Percentiles rank a stretch among this genome's conserved stretches.
These are phyloP conservation scores for Candida pseudoglaebosa DNA, from an alignment of 805 yeast genomes.

Conservation along the genomic window DNA sequence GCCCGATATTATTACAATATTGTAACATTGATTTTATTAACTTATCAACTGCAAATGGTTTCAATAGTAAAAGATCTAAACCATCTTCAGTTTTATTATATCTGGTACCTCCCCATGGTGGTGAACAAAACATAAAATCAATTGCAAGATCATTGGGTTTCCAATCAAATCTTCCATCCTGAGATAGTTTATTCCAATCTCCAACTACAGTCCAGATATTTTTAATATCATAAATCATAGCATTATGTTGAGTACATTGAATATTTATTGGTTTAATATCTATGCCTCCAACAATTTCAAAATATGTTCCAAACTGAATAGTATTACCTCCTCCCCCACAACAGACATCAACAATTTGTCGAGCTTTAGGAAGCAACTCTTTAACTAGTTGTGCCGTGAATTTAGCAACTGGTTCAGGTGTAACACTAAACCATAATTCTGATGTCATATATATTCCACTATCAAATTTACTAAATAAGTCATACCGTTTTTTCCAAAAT, in stretches of 20 bases:
- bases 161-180: conserved; percentile 24
- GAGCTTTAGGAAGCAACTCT: conserved; percentile 48
- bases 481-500: conserved; percentile 61
- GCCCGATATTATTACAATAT: conserved; percentile 46
- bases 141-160: conserved; percentile 23
- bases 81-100: conserved; percentile 37
- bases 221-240: conserved; percentile 55
- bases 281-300: conserved; percentile 56
- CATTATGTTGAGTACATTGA: conserved; percentile 64
- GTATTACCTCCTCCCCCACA: conserved; percentile 90
- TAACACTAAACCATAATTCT: conserved; percentile 84
- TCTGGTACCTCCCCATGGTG: conserved; percentile 85
- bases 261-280: conserved; percentile 60
- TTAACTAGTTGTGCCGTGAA: conserved; percentile 52
- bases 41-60: conserved; percentile 47
- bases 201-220: conserved; percentile 47
- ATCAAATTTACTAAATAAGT: conserved; percentile 59
- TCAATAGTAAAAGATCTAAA: conserved; percentile 44
- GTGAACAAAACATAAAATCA: conserved; percentile 69
- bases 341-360: conserved; percentile 59
- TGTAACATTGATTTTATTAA: conserved; percentile 41
- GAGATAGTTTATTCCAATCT: conserved; percentile 42
- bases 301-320: conserved; percentile 64
- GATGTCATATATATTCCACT: conserved; percentile 64
- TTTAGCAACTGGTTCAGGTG: conserved; percentile 72